Base-by-base conservation (phyloP, 2,329 filamentous ascomycete species). In the Beauveria varroae region DNA sequence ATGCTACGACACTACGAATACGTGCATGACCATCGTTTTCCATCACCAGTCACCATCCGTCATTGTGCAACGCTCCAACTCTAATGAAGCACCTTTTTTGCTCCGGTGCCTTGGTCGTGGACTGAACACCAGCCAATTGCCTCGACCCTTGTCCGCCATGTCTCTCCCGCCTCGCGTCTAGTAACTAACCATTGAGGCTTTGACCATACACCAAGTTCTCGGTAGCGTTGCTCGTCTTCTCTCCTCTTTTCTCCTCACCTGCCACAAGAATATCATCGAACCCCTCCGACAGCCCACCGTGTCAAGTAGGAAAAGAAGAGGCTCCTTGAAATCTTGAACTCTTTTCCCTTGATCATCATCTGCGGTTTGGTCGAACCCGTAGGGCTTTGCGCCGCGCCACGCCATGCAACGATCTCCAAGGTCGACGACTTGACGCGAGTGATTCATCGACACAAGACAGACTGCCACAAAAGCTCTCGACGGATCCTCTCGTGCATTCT, bases 351-450 rank as follows among this genome's bases (percentile, higher is more conserved):
- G 16, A 43, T 20, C 18, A 24, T 28, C 37, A 24, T 34, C 37
- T 43, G 26, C 41, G 46, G 54, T 43, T 34, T 47, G 54, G 53
- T 41, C 24, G 16, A 43, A 30, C 26, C 9, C 24, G 20, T 44
- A 24, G 47, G 24, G 53, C 37, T 44, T 24, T 57, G 9, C 30
- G 30, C 30, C 30, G 26, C 44, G 20, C 41, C 54, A 16, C 55
- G 44, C 55, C 55, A 57, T 44, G 34, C 55, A 44, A 57, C 55
- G 44, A 57, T 57, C 44, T 30, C 55, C 30, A 50, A 50, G 41
- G 44, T 57, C 54, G 20, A 50, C 10, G 20, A n/a, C n/a, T n/a
- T 9, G 20, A n/a, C 20, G 14, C 20, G 41, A 12, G 43, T 43
- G 55, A 47, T 57, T 57, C 55, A 47, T 57, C 55, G 28, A 43